These are phyloP conservation scores for Penicillium sp. DNA, from an alignment of 2,329 filamentous ascomycete genomes.

Conservation along the genomic window DNA sequence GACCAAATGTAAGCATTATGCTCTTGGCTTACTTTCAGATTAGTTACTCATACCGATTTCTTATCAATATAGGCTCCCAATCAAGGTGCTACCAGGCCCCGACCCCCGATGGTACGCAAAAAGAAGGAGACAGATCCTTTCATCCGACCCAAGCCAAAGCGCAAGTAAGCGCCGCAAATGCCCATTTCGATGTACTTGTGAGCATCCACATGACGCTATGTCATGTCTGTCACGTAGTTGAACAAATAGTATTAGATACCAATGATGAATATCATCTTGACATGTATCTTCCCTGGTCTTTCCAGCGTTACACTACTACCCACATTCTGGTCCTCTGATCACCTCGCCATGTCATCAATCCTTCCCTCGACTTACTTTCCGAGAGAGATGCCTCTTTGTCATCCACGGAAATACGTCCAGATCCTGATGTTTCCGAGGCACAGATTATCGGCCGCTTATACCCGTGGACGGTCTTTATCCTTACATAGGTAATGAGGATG, in stretches of 20 bases:
- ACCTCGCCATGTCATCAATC: neutral
- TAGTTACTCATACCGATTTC: slow-evolving; percentile 10
- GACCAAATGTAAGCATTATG: slow-evolving; percentile 17
- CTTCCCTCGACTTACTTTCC: neutral
- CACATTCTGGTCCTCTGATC: neutral
- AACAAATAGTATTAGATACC: neutral
- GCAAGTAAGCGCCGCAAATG: slow-evolving; percentile 9
- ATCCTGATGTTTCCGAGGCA: neutral
- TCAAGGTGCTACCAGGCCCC: slow-evolving; percentile 12
- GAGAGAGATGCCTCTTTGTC: neutral
- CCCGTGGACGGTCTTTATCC: neutral
- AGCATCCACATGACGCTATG: neutral
- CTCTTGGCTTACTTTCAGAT: neutral
- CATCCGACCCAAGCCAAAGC: slow-evolving; percentile 35
- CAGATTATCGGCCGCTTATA: neutral
- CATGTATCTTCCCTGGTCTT: neutral
- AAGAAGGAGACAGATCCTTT: slow-evolving; percentile 37
- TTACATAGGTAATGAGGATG: neutral
- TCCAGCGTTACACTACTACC: neutral
- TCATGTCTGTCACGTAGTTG: neutral
- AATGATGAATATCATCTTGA: neutral
- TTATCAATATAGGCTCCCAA: slow-evolving; percentile 14
- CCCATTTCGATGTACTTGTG: neutral
- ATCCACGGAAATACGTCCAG: neutral
- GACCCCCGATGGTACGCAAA: slow-evolving; percentile 29